Percentiles rank a stretch among this genome's conserved stretches.
Evolutionary conservation across 1,284 basidiomycete genomes (phyloP).

Genomic region (Tausonia pullulans): DNA sequence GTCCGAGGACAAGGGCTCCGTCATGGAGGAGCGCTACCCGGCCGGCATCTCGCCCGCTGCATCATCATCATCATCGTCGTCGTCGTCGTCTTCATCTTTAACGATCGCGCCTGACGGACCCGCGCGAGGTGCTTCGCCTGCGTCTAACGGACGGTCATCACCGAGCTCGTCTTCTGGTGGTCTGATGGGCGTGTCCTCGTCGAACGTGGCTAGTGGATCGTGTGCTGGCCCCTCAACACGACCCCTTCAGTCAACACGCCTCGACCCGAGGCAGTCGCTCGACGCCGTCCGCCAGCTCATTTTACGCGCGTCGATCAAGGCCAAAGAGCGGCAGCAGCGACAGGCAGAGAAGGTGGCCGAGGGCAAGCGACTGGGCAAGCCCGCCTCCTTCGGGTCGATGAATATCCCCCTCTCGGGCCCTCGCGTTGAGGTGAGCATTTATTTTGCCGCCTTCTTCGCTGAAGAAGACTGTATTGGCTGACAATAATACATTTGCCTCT

Average conservation of each 20-base stretch:
- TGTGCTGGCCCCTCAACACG: not conserved
- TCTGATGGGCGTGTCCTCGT: not conserved
- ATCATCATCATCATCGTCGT: not conserved
- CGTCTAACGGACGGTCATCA: not conserved
- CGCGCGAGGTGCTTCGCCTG: not conserved
- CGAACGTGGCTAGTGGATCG: not conserved
- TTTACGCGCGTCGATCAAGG: conserved; percentile 45
- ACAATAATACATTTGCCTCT: not conserved
- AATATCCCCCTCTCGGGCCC: conserved; percentile 71
- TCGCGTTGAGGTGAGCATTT: conserved; percentile 53
- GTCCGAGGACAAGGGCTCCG: not conserved
- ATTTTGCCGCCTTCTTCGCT: not conserved
- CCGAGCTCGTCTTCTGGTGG: not conserved
- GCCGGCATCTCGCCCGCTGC: not conserved
- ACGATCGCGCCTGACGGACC: not conserved
- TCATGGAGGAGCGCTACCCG: not conserved
- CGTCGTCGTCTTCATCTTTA: not conserved
- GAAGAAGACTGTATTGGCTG: not conserved
- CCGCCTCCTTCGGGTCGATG: conserved; percentile 49
- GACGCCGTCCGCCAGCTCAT: conserved; percentile 57
- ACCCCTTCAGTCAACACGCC: not conserved
- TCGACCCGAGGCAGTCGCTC: conserved; percentile 27
- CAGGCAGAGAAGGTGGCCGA: conserved; percentile 42
- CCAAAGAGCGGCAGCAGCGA: conserved; percentile 40
- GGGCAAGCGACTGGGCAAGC: conserved; percentile 40